Conservation (phyloP, 2,329 filamentous ascomycete species). For the Neonectria ditissima region DNA sequence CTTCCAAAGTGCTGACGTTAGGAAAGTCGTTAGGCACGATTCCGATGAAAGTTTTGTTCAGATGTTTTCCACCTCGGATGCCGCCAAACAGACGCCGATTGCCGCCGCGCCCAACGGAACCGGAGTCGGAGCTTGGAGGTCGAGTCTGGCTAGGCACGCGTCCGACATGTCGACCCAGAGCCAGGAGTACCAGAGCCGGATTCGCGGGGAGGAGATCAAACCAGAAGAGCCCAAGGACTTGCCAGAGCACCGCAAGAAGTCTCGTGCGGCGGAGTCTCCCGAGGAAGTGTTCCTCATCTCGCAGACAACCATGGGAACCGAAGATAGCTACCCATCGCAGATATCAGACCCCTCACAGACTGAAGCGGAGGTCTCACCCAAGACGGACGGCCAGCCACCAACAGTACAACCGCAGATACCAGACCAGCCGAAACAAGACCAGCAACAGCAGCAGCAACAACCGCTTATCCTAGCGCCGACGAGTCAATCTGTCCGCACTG, state of each 20-base stretch:
- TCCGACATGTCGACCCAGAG: slow-evolving; percentile 47
- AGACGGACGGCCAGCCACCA: slow-evolving; percentile 23
- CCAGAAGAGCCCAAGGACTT: slow-evolving; percentile 18
- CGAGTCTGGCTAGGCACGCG: slow-evolving; percentile 44
- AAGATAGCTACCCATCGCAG: slow-evolving; percentile 50
- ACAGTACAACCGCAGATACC: slow-evolving; percentile 7
- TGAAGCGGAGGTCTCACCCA: slow-evolving; percentile 21
- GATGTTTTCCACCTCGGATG: slow-evolving; percentile 69
- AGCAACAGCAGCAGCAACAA: slow-evolving; percentile 17
- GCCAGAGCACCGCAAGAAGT: slow-evolving; percentile 15
- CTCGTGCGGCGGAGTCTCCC: slow-evolving; percentile 45
- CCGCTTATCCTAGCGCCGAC: slow-evolving; percentile 31
- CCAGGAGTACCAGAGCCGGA: slow-evolving; percentile 59
- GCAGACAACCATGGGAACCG: slow-evolving; percentile 57
- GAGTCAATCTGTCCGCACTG: slow-evolving; percentile 31
- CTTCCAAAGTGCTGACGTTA: slow-evolving; percentile 42
- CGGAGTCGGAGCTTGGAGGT: slow-evolving; percentile 39
- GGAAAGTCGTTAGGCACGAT: slow-evolving; percentile 58
- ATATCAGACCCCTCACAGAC: slow-evolving; percentile 46
- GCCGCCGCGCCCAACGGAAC: slow-evolving; percentile 23
- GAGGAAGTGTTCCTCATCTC: slow-evolving; percentile 60
- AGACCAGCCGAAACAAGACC: slow-evolving; percentile 13
- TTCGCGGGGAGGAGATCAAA: slow-evolving; percentile 56
- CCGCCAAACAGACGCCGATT: slow-evolving; percentile 47
- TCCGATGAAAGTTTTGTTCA: slow-evolving; percentile 70